Evolutionary conservation across 305 asterid species (phyloP), one percentile per base, ranked within the genome.

Genomic region (Ilex paraguariensis): DNA sequence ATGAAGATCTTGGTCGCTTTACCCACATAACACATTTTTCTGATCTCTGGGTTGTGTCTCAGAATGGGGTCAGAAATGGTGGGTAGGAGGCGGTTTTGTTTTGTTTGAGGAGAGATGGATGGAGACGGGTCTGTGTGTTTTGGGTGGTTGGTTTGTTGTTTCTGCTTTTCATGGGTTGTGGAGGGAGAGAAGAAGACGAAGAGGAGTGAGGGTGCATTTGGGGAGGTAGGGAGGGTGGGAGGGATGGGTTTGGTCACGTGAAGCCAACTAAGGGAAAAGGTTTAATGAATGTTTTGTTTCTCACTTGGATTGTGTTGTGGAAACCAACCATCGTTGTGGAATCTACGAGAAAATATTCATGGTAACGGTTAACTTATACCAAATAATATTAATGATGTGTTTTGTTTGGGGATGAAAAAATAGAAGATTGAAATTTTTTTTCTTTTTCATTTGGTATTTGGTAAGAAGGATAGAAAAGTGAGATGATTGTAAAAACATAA

Each of bases 1-100:
- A 91, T 77, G 95, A 91, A 91, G 89, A 91, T 91, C 88, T 87
- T 91, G 64, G 97, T 91, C 16, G 97, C 97, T 73, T 91, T 91
- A 14, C 97, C 97, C 31, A 91, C 85, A 70, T 84, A 90, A 13
- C 95, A 86, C 87, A 88, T 79, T 66, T 66, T 77, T 17, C 33
- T 58, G 42, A 51, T 28, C 2, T 45, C 32, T 54, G 62, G 54
- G 12, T 42, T 51, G 55, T 36, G 6, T 36, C 54, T 61, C 69
- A 61, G 75, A 65, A 55, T 52, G 58, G 62, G 68, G 32, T 60
- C 61, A 45, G 68, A 65, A 53, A 55, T 62, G 62, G 36, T 30
- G 56, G 51, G 69, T 13, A 36, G 9, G 21, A 11, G 51, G 51
- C 14, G 30, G 13, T 60, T 64, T 73, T 45, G 57, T 45, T 54